These are phyloP conservation scores for Fusarium verticillioides DNA, from an alignment of 2,329 filamentous ascomycete species.

Conservation along the genomic window DNA sequence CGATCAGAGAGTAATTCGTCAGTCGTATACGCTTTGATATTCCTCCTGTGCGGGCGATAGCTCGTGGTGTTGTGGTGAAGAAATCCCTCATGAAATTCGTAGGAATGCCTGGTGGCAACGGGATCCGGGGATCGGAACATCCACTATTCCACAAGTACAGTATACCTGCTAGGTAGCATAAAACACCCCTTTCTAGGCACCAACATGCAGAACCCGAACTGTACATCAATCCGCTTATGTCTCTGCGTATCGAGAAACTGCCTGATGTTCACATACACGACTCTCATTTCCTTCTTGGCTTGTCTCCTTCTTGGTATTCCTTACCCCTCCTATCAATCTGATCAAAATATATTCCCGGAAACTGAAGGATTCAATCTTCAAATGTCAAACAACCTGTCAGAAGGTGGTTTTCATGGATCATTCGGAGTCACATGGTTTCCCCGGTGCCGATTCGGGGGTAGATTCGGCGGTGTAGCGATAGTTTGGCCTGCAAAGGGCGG, in stretches of 20 bases:
- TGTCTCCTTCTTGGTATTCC: neutral
- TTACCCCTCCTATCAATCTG: neutral
- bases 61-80: no score
- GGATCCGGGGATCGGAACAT: neutral
- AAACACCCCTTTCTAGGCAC: neutral
- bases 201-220: neutral
- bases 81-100: no score
- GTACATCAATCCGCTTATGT: neutral
- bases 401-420: neutral
- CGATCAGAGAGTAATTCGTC: no score
- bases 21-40: no score
- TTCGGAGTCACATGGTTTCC: neutral
- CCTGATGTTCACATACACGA: neutral
- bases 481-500: neutral
- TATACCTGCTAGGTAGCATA: neutral
- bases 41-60: no score
- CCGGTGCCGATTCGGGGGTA: neutral
- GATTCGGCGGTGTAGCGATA: neutral
- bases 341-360: neutral
- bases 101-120: neutral
- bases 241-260: neutral
- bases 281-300: neutral
- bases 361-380: rapidly evolving
- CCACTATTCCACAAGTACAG: neutral
- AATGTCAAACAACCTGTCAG: neutral